Base-by-base conservation (phyloP, 495 filamentous ascomycete genomes). In the Hypoxylon rickii region DNA sequence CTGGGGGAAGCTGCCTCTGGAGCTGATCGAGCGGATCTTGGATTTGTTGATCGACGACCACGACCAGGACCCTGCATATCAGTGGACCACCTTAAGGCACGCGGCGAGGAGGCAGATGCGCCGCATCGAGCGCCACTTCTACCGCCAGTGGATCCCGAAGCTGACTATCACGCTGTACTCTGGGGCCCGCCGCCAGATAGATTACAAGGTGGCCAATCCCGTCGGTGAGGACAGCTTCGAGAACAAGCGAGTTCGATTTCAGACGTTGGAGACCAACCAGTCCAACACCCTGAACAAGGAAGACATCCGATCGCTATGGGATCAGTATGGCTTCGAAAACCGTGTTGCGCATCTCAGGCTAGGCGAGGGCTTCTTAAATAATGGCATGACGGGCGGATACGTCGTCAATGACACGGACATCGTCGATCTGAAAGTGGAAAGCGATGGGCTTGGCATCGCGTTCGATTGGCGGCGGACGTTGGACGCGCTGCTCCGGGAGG, bases 371-470 rank as follows among this genome's bases (percentile, higher is more conserved):
- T 13, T 61, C 40, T 22, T 61, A 10, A 55, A 51, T 11, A 10
- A 51, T 33, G 58, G 58, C 2, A 61, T 61, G 58, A 47, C 58
- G 3, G 58, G 58, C 3, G 58, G 58, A 0, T 55, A 51, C 20
- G 55, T 61, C 18, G 46, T 61, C 45, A 61, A 61, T 20, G 58
- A 61, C 16, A 61, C 58, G 3, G 58, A 55, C 11, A 61, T 61
- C 24, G 58, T 38, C 3, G 45, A 42, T 42, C 24, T 61, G 3
- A 12, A 55, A 40, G 58, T 61, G 16, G 51, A 61, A 36, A 24
- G 44, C 21, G 51, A 61, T 10, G 58, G 58, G 0, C 47, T 61
- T 7, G 40, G 22, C 7, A 61, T 61, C n/a, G 20, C 6, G 7
- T 61, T 61, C 16, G 46, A 61, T 17, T 61, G 58, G 58, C 24